Conservation (phyloP, 257 asterid genomes). For the Ocimum tenuiflorum region DNA sequence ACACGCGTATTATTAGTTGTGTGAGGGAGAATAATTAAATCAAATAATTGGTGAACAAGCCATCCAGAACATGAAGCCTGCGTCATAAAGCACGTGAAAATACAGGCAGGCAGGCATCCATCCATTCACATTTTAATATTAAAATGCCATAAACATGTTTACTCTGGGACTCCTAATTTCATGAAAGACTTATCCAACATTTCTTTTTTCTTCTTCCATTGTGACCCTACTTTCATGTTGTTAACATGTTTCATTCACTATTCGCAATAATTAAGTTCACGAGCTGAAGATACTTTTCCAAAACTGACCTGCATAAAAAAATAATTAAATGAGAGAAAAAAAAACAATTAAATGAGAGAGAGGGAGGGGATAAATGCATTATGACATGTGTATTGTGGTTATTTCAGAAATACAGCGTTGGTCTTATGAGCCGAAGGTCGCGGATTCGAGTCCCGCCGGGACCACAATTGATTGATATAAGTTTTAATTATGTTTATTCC, state of each 20-base stretch:
- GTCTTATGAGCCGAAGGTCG: constrained; percentile 99
- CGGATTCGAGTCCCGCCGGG: constrained; percentile 99
- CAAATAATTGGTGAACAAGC: neutral
- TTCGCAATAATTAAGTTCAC: too few relatives aligned
- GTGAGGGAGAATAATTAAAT: neutral
- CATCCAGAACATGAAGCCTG: neutral
- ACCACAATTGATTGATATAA: too few relatives aligned
- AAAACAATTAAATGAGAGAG: neutral
- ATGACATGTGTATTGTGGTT: too few relatives aligned
- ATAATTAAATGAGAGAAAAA: neutral
- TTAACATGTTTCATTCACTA: neutral
- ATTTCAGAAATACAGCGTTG: too few relatives aligned
- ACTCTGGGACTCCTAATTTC: too few relatives aligned
- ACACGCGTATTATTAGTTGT: neutral
- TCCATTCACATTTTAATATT: neutral
- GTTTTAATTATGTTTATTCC: too few relatives aligned
- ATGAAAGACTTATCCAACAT: too few relatives aligned
- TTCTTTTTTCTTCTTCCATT: too few relatives aligned
- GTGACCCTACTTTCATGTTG: too few relatives aligned
- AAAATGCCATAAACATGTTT: too few relatives aligned
- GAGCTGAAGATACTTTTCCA: too few relatives aligned
- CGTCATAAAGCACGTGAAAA: neutral
- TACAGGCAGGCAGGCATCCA: neutral
- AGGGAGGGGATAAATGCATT: neutral
- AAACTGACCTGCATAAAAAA: neutral